Base-by-base conservation (phyloP, 78 protist species). In the Dictyostelium intermedium region DNA sequence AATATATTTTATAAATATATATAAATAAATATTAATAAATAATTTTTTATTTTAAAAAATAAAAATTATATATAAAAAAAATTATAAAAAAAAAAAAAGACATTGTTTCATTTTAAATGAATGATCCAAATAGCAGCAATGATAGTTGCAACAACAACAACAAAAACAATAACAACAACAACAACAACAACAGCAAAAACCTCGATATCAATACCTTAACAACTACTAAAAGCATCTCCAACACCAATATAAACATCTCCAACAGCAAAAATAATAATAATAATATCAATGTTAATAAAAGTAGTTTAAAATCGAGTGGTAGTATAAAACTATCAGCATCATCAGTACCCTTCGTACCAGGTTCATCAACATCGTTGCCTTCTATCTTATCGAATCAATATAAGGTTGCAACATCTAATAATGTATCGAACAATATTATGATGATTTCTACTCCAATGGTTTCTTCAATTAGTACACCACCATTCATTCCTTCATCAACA, bases 111-210 rank as follows among this genome's bases (percentile, higher is more conserved):
- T 56, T 60, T 66, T 66, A 66, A 66, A 66, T 66, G 74, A 30
- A 66, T 66, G 74, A 66, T 66, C 27, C 74, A 27, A 66, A 66
- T 66, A 66, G 74, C 34, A 66, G 35, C 74, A 66, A 66, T 66
- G 74, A 66, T 66, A 66, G 74, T 66, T 66, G 74, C 74, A 66
- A 66, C 16, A 1, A 27, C 23, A 53, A 14, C 63, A 53, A 53
- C 23, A 53, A 1, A 1, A 53, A 13, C 3, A 53, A 53, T 20
- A 53, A 53, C 23, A 53, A 3, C 8, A 53, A 14, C 14, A 53
- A 53, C 20, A 53, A 13, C 23, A 53, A n/a, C n/a, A n/a, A n/a
- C n/a, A n/a, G n/a, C n/a, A n/a, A n/a, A n/a, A n/a, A n/a, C n/a
- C n/a, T n/a, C n/a, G n/a, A n/a, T n/a, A n/a, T n/a, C n/a, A 61